Evolutionary conservation across 257 asterid genomes (phyloP).

Genomic region (Solanum sitiens): DNA sequence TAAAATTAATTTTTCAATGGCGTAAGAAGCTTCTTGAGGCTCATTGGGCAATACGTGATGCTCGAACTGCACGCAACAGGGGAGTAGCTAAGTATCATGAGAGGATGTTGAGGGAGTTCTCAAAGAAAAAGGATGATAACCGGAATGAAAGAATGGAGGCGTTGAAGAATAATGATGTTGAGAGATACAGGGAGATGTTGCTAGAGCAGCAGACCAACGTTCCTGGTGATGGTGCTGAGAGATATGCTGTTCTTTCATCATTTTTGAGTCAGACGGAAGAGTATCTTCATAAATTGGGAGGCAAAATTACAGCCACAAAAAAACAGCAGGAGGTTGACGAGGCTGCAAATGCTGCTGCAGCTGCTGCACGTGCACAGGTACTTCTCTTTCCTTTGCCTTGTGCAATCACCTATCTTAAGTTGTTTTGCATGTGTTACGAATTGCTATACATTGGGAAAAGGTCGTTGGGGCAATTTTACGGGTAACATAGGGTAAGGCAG

Average conservation of each 20-base stretch:
- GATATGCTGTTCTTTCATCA: constrained; percentile 92
- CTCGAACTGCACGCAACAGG: constrained; percentile 92
- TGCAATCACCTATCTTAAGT: neutral
- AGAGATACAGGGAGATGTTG: constrained; percentile 96
- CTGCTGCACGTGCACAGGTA: constrained; percentile 90
- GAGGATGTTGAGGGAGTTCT: constrained; percentile 90
- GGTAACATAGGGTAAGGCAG: neutral
- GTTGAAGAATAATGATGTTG: constrained; percentile 93
- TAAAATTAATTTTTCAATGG: constrained; percentile 91
- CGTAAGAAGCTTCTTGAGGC: constrained; percentile 99
- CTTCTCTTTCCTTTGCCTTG: constrained; percentile 10
- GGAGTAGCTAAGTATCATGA: constrained; percentile 99
- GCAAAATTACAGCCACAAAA: constrained; percentile 91
- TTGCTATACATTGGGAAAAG: neutral
- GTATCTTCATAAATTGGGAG: constrained; percentile 80
- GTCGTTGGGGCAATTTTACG: neutral
- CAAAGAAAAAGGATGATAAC: constrained; percentile 85
- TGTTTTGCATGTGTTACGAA: neutral
- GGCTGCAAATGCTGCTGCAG: constrained; percentile 82
- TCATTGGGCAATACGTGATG: constrained; percentile 97
- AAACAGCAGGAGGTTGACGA: constrained; percentile 98
- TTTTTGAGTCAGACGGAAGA: constrained; percentile 93
- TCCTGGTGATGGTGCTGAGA: constrained; percentile 93
- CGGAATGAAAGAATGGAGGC: constrained; percentile 98
- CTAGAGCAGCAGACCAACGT: constrained; percentile 85